A percentile compares a stretch with the other conserved stretches of the same genome.
Evolutionary conservation across 1,284 basidiomycete genomes (phyloP).

Genomic region (Neotropicomus parvogracilis): DNA sequence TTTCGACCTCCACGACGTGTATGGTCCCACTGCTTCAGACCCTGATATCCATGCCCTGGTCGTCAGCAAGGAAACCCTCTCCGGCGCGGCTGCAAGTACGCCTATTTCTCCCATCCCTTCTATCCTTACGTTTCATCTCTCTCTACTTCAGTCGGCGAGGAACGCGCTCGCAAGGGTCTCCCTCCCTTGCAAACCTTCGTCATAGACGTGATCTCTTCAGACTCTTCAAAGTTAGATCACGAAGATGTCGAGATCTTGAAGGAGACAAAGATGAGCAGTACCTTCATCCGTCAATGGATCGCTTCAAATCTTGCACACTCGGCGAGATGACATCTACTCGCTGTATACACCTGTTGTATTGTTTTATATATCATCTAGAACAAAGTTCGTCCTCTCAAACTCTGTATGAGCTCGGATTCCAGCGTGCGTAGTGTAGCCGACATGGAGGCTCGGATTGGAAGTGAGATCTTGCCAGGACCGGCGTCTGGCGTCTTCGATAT

Average conservation of each 20-base stretch:
- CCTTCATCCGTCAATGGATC: constrained; percentile 84
- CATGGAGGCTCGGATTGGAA: too few species aligned
- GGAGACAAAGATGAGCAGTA: constrained; percentile 86
- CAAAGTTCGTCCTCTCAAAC: too few species aligned
- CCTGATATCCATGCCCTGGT: constrained; percentile 82
- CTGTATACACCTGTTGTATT: constrained; percentile 7
- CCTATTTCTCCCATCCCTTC: background rate
- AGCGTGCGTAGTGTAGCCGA: too few species aligned
- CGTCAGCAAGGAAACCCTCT: constrained; percentile 80
- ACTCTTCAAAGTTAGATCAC: constrained; percentile 50
- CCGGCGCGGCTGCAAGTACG: constrained; percentile 72
- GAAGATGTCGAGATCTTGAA: constrained; percentile 66
- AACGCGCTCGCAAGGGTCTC: constrained; percentile 52
- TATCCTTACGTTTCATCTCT: constrained; percentile 2
- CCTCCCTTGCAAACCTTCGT: constrained; percentile 66
- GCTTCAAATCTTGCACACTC: constrained; percentile 33
- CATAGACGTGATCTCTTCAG: constrained; percentile 83
- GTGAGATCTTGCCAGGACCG: too few species aligned
- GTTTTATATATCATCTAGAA: constrained; percentile 1
- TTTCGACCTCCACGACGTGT: constrained; percentile 76
- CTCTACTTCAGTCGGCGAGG: constrained; percentile 52
- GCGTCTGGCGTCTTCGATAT: background rate
- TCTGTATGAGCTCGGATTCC: constrained; percentile 15
- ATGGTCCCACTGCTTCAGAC: constrained; percentile 85
- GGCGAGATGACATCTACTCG: constrained; percentile 4